phyloP scores from a whole-genome alignment of 495 filamentous ascomycete genomes.

The Xylaria nigripes region DNA sequence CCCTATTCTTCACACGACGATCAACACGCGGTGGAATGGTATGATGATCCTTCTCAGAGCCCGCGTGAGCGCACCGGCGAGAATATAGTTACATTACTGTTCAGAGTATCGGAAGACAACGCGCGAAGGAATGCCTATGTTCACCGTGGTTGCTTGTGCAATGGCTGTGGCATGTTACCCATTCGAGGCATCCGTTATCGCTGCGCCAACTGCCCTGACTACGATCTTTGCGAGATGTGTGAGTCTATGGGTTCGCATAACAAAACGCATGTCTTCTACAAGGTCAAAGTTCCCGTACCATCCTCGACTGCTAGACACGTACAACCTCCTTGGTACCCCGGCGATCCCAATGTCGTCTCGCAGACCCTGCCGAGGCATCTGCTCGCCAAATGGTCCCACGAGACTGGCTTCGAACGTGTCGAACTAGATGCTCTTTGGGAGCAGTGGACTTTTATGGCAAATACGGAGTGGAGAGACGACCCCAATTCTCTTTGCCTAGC shows the following conservation, averaged over 20 bases:
- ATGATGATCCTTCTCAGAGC: constrained; percentile 31
- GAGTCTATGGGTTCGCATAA: constrained; percentile 76
- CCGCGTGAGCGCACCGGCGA: constrained; percentile 56
- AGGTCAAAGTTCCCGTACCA: constrained; percentile 49
- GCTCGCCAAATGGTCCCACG: constrained; percentile 55
- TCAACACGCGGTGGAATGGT: constrained; percentile 47
- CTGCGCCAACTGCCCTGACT: constrained; percentile 88
- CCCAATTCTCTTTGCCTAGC: constrained; percentile 68
- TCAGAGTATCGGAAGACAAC: constrained; percentile 76
- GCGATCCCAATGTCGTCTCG: constrained; percentile 59
- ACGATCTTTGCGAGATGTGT: constrained; percentile 83
- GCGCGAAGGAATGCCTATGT: constrained; percentile 77
- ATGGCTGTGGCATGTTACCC: constrained; percentile 73
- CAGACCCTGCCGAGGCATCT: constrained; percentile 56
- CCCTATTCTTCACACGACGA: constrained; percentile 50
- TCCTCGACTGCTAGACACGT: constrained; percentile 48
- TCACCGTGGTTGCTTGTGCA: constrained; percentile 89
- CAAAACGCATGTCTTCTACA: constrained; percentile 95
- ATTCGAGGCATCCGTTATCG: constrained; percentile 88
- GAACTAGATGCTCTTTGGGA: constrained; percentile 92
- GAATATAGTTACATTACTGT: constrained; percentile 64
- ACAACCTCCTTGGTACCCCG: constrained; percentile 82
- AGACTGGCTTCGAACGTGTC: constrained; percentile 69
- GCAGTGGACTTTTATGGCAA: constrained; percentile 88
- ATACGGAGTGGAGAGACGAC: constrained; percentile 75